These are phyloP conservation scores for Sarcocystis neurona DNA, from an alignment of 169 alveolate species.

Conservation along the genomic window DNA sequence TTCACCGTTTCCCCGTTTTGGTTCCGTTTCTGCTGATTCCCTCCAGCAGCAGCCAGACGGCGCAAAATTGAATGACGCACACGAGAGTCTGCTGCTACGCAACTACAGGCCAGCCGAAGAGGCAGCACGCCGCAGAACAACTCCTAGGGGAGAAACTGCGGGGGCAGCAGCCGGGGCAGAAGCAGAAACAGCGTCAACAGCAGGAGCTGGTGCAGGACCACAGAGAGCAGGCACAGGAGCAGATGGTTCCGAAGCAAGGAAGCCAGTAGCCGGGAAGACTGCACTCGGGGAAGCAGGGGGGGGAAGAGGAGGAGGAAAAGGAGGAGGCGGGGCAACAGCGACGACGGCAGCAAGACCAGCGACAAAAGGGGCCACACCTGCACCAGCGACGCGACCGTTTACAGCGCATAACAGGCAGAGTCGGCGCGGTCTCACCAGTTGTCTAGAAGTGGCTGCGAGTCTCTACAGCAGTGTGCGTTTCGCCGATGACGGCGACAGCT, in stretches of 20 bases:
- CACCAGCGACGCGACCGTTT: too few species aligned
- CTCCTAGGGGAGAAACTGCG: not conserved
- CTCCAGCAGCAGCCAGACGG: too few species aligned
- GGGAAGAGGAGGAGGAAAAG: not conserved
- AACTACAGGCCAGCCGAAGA: not conserved
- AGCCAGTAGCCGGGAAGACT: not conserved
- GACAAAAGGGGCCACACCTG: too few species aligned
- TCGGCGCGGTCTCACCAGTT: not conserved
- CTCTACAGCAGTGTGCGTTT: not conserved
- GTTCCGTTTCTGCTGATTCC: too few species aligned
- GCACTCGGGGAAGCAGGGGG: not conserved
- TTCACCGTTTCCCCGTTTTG: too few species aligned
- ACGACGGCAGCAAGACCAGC: too few species aligned
- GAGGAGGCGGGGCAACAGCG: not conserved
- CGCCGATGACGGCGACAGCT: slow-evolving; percentile 5
- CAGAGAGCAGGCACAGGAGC: too few species aligned
- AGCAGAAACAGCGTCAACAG: too few species aligned
- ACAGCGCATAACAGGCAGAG: not conserved
- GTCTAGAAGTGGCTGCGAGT: not conserved
- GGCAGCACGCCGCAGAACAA: not conserved
- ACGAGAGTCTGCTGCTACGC: not conserved
- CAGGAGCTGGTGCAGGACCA: too few species aligned
- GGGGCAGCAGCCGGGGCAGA: too few species aligned
- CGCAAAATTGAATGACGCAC: too few species aligned
- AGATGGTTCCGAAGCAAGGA: too few species aligned